phyloP scores from a whole-genome alignment of 257 asterid genomes.

The Petrea volubilis region DNA sequence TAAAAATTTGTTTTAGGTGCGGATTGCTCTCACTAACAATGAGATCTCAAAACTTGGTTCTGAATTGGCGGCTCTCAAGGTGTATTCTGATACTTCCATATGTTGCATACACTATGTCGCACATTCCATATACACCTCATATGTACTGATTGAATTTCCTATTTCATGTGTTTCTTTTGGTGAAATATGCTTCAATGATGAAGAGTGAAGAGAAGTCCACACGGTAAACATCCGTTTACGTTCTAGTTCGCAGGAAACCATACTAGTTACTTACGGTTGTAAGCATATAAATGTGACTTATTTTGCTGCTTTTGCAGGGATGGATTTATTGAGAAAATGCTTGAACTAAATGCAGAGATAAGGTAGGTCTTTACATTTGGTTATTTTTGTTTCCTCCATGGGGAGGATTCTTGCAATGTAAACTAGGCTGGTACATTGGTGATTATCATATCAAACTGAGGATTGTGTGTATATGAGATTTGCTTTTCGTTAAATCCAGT shows the following conservation, averaged over 20 bases:
- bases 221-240: constrained; percentile 36
- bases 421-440: neutral
- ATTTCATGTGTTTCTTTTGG: constrained; percentile 12
- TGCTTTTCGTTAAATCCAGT: neutral
- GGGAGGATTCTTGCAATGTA: neutral
- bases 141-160: constrained; percentile 2
- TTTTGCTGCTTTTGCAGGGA: constrained; percentile 51
- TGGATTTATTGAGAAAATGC: constrained; percentile 64
- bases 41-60: constrained; percentile 53
- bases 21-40: constrained; percentile 52
- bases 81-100: constrained; percentile 13
- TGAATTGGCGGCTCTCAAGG: constrained; percentile 60
- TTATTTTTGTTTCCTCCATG: neutral
- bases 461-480: neutral
- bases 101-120: neutral
- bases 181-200: constrained; percentile 30
- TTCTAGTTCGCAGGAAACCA: neutral
- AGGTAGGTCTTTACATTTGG: constrained; percentile 42
- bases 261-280: neutral
- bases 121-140: neutral
- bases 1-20: constrained; percentile 44
- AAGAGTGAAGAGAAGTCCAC: constrained; percentile 63
- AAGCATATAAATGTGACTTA: neutral
- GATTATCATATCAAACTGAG: constrained; percentile 1
- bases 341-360: constrained; percentile 62